These are phyloP conservation scores for Laetiporus sulphureus DNA, from an alignment of 1,284 basidiomycete species.

Conservation along the genomic window DNA sequence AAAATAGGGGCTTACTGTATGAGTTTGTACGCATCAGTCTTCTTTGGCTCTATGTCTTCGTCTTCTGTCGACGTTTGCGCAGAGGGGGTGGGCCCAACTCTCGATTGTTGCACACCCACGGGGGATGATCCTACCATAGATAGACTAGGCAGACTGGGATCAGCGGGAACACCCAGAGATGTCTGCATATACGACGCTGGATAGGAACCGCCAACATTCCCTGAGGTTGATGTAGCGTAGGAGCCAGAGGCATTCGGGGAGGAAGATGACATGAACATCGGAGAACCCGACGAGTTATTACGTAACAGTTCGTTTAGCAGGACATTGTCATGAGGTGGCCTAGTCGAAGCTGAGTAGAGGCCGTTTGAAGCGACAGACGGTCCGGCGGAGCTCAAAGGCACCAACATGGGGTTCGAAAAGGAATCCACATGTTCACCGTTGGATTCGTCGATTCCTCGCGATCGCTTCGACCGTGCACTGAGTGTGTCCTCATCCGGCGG, in stretches of 20 bases:
- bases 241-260: constrained; percentile 31
- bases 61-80: constrained; percentile 27
- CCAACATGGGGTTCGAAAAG: constrained; percentile 42
- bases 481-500: constrained; percentile 43
- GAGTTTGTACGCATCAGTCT: constrained; percentile 74
- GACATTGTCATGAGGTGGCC: constrained; percentile 35
- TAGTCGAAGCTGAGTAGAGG: constrained; percentile 23
- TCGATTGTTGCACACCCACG: constrained; percentile 21
- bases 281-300: constrained; percentile 41
- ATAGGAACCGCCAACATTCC: constrained; percentile 33
- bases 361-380: constrained; percentile 29
- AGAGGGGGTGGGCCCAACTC: constrained; percentile 14
- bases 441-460: constrained; percentile 34
- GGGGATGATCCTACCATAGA: constrained; percentile 32
- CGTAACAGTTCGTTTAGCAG: constrained; percentile 62
- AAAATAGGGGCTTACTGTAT: constrained; percentile 47
- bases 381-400: constrained; percentile 40
- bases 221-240: constrained; percentile 27
- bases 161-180: constrained; percentile 48
- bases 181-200: constrained; percentile 43
- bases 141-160: constrained; percentile 42
- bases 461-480: constrained; percentile 41
- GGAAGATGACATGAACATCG: constrained; percentile 50
- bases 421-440: constrained; percentile 39
- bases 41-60: constrained; percentile 59